These are phyloP conservation scores for Starmera dryadoides DNA, from an alignment of 805 yeast genomes.

Conservation along the genomic window DNA sequence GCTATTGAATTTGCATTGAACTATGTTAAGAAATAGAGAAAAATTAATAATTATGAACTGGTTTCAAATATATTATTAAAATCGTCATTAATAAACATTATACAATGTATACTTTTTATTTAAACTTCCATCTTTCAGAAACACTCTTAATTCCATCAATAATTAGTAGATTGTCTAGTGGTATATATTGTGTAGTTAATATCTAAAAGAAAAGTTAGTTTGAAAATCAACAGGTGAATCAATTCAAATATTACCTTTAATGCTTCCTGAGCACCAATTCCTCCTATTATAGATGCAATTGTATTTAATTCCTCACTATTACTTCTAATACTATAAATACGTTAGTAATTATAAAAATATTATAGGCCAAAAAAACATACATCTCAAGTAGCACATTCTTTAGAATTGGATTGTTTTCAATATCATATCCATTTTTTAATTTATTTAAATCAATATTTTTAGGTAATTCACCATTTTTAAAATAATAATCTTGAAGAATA, in stretches of 20 bases:
- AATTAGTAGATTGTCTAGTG: constrained; percentile 60
- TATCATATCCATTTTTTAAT: not conserved
- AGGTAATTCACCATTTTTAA: not conserved
- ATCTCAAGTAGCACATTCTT: constrained; percentile 35
- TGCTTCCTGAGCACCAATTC: constrained; percentile 79
- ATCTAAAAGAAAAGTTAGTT: constrained; percentile 14
- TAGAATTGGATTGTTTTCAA: constrained; percentile 23
- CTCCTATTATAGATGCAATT: constrained; percentile 69
- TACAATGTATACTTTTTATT: not conserved
- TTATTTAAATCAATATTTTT: not conserved
- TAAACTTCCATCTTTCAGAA: constrained; percentile 24
- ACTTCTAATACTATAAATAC: constrained; percentile 16
- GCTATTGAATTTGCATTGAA: constrained; percentile 21
- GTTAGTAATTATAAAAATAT: not conserved
- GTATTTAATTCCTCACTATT: constrained; percentile 46
- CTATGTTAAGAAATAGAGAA: constrained; percentile 4
- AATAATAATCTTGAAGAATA: constrained; percentile 11
- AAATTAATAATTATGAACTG: not conserved
- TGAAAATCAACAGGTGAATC: not conserved
- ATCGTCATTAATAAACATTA: no score
- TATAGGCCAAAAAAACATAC: no score
- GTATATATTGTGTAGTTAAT: constrained; percentile 73
- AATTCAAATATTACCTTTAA: constrained; percentile 39
- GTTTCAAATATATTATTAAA: not conserved
- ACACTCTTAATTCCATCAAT: constrained; percentile 66